Base-by-base conservation (phyloP, 2,329 filamentous ascomycete species). In the Aspergillus bombycis region DNA sequence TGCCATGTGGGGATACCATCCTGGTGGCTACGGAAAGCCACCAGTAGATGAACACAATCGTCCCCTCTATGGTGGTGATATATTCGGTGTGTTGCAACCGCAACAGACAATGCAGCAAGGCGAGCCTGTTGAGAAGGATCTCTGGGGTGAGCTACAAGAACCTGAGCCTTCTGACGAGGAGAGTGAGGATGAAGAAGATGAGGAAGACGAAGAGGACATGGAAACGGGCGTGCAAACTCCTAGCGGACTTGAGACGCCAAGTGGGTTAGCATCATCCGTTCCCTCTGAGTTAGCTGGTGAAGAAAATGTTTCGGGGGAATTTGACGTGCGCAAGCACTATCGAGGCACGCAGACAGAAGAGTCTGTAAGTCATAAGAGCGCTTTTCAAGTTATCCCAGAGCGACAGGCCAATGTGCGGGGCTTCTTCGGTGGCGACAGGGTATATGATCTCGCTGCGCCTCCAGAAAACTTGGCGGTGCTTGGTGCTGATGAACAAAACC, bases 401-500 rank as follows among this genome's bases (percentile, higher is more conserved):
- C 91, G 91, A 62, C 90, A 94, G 74, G 90, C 94, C 26, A 88
- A 90, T 58, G 88, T 92, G 6, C 91, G 94, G 70, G 95, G 95
- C 53, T 98, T 99, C 86, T 98, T 99, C 76, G 95, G 95, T 70
- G 94, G 92, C 71, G 94, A 98, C 75, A 91, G 93, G 74, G 91
- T 91, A 19, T 99, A 99, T 79, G 94, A 99, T 79, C 85, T 99
- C 66, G 90, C 85, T 65, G 88, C 82, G 67, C 83, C 82, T 36
- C 82, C 85, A 65, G 80, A 82, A 26, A 81, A 84, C 64, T 78
- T 92, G 65, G 91, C 91, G 0, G 86, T 96, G 3, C 86, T 99
- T 4, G 95, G 94, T 12, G 86, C 88, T 67, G 92, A 96, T 28
- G 91, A 93, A 63, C 88, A 93, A 61, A 84, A 77, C 60, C 83